Conservation (phyloP, 129 eudicot species). For the Pittosporum tobira region DNA sequence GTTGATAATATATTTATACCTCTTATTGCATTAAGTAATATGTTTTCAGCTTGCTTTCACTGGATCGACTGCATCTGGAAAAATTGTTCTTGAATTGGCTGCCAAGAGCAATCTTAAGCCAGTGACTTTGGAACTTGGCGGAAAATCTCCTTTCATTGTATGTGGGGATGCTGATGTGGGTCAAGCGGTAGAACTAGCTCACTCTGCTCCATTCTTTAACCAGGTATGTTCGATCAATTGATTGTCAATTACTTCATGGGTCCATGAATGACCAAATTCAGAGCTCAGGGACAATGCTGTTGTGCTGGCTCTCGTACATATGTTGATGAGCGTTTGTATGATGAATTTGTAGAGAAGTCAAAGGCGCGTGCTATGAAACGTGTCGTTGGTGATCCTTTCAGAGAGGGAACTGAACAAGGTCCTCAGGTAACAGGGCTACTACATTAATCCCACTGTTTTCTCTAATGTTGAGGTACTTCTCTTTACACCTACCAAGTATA, state of each 20-base stretch:
- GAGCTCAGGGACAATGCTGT: slow-evolving; percentile 63
- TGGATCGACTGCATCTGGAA: slow-evolving; percentile 64
- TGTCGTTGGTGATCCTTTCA: slow-evolving; percentile 61
- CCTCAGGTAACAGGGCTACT: slow-evolving; percentile 66
- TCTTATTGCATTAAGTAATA: neutral
- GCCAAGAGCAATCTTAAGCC: slow-evolving; percentile 63
- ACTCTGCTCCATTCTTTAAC: slow-evolving; percentile 52
- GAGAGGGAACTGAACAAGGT: slow-evolving; percentile 51
- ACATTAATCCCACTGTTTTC: slow-evolving; percentile 61
- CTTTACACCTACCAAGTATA: neutral
- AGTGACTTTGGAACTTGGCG: slow-evolving; percentile 66
- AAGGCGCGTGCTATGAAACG: slow-evolving; percentile 51
- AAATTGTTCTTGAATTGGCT: slow-evolving; percentile 34
- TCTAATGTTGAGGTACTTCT: slow-evolving; percentile 45
- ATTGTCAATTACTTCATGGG: neutral
- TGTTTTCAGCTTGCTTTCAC: slow-evolving; percentile 60
- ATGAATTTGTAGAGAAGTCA: slow-evolving; percentile 54
- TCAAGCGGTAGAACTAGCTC: slow-evolving; percentile 60
- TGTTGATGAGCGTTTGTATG: slow-evolving; percentile 56
- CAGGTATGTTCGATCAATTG: neutral
- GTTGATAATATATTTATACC: neutral
- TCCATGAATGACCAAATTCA: neutral
- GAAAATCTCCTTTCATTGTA: slow-evolving; percentile 69
- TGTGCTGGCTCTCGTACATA: slow-evolving; percentile 64
- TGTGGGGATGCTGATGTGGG: slow-evolving; percentile 72